Percentiles rank a stretch among this genome's conserved stretches.
Conservation (phyloP, 1,284 basidiomycete genomes). For the Lentinus polychrous region DNA sequence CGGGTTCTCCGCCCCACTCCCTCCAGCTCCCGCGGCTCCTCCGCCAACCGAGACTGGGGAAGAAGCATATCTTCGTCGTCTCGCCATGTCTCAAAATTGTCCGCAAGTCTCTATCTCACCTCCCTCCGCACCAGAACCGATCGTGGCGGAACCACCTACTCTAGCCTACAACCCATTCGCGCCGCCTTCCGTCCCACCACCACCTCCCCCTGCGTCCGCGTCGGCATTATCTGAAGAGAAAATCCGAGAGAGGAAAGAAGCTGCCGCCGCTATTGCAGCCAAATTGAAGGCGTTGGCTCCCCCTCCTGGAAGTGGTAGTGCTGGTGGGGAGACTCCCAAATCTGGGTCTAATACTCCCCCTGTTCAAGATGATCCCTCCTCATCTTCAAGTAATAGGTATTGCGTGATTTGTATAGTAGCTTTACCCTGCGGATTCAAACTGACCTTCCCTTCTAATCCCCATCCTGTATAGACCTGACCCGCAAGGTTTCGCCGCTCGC, state of each 20-base stretch:
- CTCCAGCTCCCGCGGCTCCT: slow-evolving; percentile 19
- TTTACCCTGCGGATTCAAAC: too few species aligned
- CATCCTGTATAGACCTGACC: slow-evolving; percentile 42
- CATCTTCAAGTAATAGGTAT: slow-evolving; percentile 21
- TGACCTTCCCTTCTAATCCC: not conserved
- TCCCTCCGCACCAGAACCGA: slow-evolving; percentile 15
- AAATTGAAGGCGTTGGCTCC: slow-evolving; percentile 54
- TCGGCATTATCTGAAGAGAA: slow-evolving; percentile 43
- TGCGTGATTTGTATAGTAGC: slow-evolving; percentile 19
- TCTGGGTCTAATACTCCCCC: slow-evolving; percentile 19
- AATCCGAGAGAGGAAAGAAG: slow-evolving; percentile 52
- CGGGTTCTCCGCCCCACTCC: slow-evolving; percentile 17
- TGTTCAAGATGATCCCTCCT: slow-evolving; percentile 23
- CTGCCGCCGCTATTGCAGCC: slow-evolving; percentile 78
- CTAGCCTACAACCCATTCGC: slow-evolving; percentile 64
- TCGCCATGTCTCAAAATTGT: slow-evolving; percentile 43
- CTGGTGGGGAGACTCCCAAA: slow-evolving; percentile 17
- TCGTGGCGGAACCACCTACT: slow-evolving; percentile 25
- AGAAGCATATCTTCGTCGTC: slow-evolving; percentile 59
- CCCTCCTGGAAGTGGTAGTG: slow-evolving; percentile 23
- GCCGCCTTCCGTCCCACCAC: slow-evolving; percentile 44
- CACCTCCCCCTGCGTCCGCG: slow-evolving; percentile 36
- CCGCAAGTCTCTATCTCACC: slow-evolving; percentile 22
- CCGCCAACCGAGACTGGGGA: slow-evolving; percentile 48
- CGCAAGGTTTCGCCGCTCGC: slow-evolving; percentile 68